Evolutionary conservation across 768 basidiomycete species (phyloP).

Genomic region (Candolleomyces efflorescens): DNA sequence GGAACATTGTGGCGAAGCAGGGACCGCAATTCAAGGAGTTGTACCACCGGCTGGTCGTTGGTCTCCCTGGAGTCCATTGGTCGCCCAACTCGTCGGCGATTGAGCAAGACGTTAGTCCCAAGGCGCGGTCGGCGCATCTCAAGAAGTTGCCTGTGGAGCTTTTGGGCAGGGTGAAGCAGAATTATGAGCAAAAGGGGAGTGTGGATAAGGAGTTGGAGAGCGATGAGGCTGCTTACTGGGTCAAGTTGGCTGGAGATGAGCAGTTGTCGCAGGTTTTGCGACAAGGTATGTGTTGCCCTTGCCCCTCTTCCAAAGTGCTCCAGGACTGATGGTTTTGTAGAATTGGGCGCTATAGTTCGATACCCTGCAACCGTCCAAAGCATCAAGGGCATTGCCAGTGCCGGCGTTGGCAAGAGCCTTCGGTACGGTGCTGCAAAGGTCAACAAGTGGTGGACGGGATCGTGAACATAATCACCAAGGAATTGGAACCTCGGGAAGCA

Average conservation of each 20-base stretch:
- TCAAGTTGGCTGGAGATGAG: constrained; percentile 62
- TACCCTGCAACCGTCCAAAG: constrained; percentile 82
- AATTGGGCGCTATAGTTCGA: constrained; percentile 74
- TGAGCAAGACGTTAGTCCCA: constrained; percentile 70
- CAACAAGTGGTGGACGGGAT: constrained; percentile 73
- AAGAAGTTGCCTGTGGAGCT: constrained; percentile 74
- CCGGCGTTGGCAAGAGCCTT: constrained; percentile 74
- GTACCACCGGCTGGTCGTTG: constrained; percentile 76
- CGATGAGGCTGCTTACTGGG: constrained; percentile 77
- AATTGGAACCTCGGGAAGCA: neutral
- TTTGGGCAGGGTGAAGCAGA: constrained; percentile 48
- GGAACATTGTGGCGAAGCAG: constrained; percentile 86
- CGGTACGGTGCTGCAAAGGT: constrained; percentile 76
- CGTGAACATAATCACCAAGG: constrained; percentile 13
- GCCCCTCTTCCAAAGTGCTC: neutral
- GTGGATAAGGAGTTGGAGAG: constrained; percentile 37
- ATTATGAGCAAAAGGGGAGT: constrained; percentile 36
- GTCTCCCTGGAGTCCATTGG: constrained; percentile 82
- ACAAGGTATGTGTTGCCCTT: constrained; percentile 38
- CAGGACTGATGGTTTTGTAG: constrained; percentile 30
- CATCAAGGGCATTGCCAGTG: constrained; percentile 81
- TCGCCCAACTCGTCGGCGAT: constrained; percentile 33
- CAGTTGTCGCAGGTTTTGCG: constrained; percentile 47
- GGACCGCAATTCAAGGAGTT: constrained; percentile 80
- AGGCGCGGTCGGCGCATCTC: constrained; percentile 68